These are phyloP conservation scores for Mycena haematopus DNA, from an alignment of 768 basidiomycete species.

Conservation along the genomic window DNA sequence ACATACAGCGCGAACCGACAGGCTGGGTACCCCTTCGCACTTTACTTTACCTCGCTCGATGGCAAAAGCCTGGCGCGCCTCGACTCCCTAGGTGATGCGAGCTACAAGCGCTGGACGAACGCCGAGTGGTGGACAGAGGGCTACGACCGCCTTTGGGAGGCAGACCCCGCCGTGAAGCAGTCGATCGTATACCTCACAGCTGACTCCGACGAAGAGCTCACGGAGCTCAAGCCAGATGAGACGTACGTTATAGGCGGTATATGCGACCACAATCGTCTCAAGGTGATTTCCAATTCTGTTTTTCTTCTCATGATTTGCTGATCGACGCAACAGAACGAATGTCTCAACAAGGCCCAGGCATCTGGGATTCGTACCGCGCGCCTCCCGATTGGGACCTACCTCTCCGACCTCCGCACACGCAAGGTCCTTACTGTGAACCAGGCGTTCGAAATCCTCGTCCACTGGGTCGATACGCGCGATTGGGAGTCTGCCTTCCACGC, in stretches of 20 bases:
- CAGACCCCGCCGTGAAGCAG: slow-evolving; percentile 43
- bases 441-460: slow-evolving; percentile 89
- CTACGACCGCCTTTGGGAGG: slow-evolving; percentile 72
- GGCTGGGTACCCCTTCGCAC: slow-evolving; percentile 69
- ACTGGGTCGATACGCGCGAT: slow-evolving; percentile 84
- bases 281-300: slow-evolving; percentile 51
- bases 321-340: slow-evolving; percentile 73
- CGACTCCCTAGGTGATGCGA: slow-evolving; percentile 67
- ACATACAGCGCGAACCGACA: slow-evolving; percentile 88
- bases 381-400: slow-evolving; percentile 92
- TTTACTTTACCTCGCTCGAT: slow-evolving; percentile 84
- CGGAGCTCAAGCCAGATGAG: slow-evolving; percentile 82
- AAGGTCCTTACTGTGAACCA: slow-evolving; percentile 99
- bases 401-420: slow-evolving; percentile 83
- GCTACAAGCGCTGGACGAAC: slow-evolving; percentile 80
- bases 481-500: slow-evolving; percentile 88
- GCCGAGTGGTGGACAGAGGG: slow-evolving; percentile 86
- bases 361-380: slow-evolving; percentile 84
- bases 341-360: slow-evolving; percentile 81
- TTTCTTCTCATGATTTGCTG: slow-evolving; percentile 22
- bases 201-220: slow-evolving; percentile 86
- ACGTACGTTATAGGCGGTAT: slow-evolving; percentile 97
- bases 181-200: slow-evolving; percentile 92
- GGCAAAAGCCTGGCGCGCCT: slow-evolving; percentile 71
- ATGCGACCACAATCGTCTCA: slow-evolving; percentile 95